phyloP scores from a whole-genome alignment of 495 filamentous ascomycete species.

The Tricharina praecox region DNA sequence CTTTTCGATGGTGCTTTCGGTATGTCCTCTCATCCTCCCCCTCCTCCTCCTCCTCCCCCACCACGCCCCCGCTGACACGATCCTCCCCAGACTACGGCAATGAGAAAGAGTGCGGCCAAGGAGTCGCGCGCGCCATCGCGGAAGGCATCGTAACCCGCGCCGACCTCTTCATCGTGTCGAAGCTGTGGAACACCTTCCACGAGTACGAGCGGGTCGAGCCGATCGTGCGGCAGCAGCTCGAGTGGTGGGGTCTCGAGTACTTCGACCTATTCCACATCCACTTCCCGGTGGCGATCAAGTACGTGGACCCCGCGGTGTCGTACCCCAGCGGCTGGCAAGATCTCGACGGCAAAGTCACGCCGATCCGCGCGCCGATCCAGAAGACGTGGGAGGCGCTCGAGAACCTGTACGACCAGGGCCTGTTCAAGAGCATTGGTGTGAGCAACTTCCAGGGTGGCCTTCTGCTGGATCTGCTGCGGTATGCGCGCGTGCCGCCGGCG shows the following conservation, averaged over 20 bases:
- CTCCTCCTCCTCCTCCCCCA: neutral
- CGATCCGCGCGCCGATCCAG: conserved; percentile 50
- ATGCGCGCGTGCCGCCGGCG: conserved; percentile 60
- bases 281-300: conserved; percentile 49
- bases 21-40: too few species aligned
- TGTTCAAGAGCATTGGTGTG: conserved; percentile 65
- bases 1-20: conserved; percentile 77
- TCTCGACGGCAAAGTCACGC: conserved; percentile 39
- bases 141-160: conserved; percentile 72
- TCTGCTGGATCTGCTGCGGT: conserved; percentile 70
- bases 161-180: conserved; percentile 82
- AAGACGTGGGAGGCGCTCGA: conserved; percentile 88
- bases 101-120: conserved; percentile 67
- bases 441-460: conserved; percentile 73
- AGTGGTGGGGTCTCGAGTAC: conserved; percentile 57
- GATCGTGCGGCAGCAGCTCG: conserved; percentile 53
- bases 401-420: conserved; percentile 47
- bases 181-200: conserved; percentile 87
- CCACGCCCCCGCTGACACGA: conserved; percentile 6
- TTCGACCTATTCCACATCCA: conserved; percentile 10
- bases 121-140: conserved; percentile 70
- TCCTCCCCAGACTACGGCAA: conserved; percentile 60
- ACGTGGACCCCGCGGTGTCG: conserved; percentile 56
- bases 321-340: conserved; percentile 65
- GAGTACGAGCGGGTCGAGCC: conserved; percentile 55